These are phyloP conservation scores for Leccinum broughii DNA, from an alignment of 768 basidiomycete species.

Conservation along the genomic window DNA sequence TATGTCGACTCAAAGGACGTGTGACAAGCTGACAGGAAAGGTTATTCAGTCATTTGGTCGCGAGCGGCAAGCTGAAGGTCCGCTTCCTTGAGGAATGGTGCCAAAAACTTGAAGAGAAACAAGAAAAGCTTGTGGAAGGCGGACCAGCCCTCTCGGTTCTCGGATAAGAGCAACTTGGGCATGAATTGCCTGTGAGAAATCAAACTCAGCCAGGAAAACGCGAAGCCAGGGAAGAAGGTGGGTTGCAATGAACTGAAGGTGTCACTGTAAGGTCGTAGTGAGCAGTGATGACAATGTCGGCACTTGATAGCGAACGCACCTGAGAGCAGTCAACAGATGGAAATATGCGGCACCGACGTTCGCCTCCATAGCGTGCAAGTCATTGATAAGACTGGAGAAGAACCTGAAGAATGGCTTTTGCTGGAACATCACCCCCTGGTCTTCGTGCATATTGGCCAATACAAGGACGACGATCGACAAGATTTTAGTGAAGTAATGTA, in stretches of 20 bases:
- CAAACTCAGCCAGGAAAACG: constrained; percentile 97
- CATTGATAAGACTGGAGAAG: constrained; percentile 94
- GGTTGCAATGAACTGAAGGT: constrained; percentile 96
- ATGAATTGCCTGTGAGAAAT: constrained; percentile 97
- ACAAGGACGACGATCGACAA: constrained; percentile 96
- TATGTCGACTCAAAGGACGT: too few relatives aligned
- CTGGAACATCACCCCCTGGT: constrained; percentile 87
- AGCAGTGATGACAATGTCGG: not conserved
- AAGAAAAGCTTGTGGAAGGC: constrained; percentile 94
- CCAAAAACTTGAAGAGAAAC: constrained; percentile 92
- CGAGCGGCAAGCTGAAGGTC: constrained; percentile 79
- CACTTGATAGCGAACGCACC: constrained; percentile 45
- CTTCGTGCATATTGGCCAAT: constrained; percentile 92
- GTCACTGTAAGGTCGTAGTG: constrained; percentile 53
- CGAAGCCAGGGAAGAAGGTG: constrained; percentile 95
- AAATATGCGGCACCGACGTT: constrained; percentile 89
- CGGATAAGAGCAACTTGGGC: constrained; percentile 87
- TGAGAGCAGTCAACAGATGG: constrained; percentile 82
- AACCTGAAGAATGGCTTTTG: constrained; percentile 99
- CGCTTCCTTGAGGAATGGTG: constrained; percentile 84
- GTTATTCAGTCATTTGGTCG: constrained; percentile 38
- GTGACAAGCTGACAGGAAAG: too few relatives aligned
- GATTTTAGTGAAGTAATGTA: constrained; percentile 96
- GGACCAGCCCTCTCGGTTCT: constrained; percentile 94
- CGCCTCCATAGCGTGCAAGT: constrained; percentile 82